phyloP scores from a whole-genome alignment of 2,329 filamentous ascomycete genomes.

The Mollisiaceae sp. region DNA sequence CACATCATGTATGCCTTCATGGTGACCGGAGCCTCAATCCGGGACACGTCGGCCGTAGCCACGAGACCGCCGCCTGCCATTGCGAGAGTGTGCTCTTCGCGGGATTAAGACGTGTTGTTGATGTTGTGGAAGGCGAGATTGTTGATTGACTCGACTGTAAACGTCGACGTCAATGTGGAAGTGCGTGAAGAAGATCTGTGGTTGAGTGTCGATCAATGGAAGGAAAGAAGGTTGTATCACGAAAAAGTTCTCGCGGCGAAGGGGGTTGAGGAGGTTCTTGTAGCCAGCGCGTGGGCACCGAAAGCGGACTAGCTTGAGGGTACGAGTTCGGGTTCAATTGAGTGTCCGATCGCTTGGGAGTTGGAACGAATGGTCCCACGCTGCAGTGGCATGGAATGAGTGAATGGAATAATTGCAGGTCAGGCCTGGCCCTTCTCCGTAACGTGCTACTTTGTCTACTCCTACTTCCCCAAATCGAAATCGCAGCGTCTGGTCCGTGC shows the following conservation, averaged over 20 bases:
- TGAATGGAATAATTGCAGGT: not conserved
- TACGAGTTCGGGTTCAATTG: not conserved
- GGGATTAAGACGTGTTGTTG: slow-evolving; percentile 13
- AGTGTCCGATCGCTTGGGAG: not conserved
- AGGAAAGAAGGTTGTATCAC: not conserved
- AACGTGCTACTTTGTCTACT: not conserved
- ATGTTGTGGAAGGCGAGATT: not conserved
- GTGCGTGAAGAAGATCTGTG: not conserved
- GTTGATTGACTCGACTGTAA: slow-evolving; percentile 8
- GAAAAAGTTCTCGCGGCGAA: not conserved
- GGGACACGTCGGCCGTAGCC: slow-evolving; percentile 65
- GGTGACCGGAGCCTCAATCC: slow-evolving; percentile 72
- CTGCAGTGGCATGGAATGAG: not conserved
- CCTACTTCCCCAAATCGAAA: not conserved
- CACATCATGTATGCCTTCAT: slow-evolving; percentile 72
- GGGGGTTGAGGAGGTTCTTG: not conserved
- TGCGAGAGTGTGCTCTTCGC: slow-evolving; percentile 14
- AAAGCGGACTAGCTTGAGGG: not conserved
- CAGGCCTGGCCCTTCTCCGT: not conserved
- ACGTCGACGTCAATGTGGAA: slow-evolving; percentile 1
- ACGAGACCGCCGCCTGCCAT: slow-evolving; percentile 22
- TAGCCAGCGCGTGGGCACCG: not conserved
- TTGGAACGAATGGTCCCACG: not conserved
- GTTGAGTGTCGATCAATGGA: not conserved
- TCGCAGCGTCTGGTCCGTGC: not conserved